These are phyloP conservation scores for Hypoxylon fuscum DNA, from an alignment of 495 filamentous ascomycete genomes.

Conservation along the genomic window DNA sequence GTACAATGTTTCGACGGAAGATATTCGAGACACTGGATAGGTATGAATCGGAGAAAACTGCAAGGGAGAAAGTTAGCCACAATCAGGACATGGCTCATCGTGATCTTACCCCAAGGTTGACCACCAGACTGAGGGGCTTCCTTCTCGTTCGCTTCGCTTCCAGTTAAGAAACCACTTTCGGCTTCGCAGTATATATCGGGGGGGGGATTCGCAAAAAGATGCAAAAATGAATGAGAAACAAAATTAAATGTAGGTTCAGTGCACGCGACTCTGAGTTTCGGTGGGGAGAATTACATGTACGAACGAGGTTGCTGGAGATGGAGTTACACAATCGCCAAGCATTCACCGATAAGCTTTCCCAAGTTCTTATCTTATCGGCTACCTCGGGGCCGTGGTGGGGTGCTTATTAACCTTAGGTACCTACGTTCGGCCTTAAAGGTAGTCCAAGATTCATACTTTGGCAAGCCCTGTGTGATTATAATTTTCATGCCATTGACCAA, in stretches of 20 bases:
- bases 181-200: constrained; percentile 5
- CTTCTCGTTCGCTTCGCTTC: constrained; percentile 15
- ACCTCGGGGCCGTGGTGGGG: constrained; percentile 8
- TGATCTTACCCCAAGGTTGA: not conserved
- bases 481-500: too few relatives aligned
- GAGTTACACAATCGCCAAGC: constrained; percentile 28
- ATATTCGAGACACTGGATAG: not conserved
- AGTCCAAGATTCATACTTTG: too few relatives aligned
- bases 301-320: constrained; percentile 14
- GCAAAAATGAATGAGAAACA: not conserved
- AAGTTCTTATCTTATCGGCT: constrained; percentile 35
- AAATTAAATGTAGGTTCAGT: not conserved
- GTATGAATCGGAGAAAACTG: not conserved
- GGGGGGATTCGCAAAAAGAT: too few relatives aligned
- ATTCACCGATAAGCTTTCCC: constrained; percentile 4
- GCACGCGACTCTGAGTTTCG: constrained; percentile 31
- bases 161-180: not conserved
- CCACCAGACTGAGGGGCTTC: constrained; percentile 10
- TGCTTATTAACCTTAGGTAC: too few relatives aligned
- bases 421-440: too few relatives aligned
- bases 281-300: constrained; percentile 18
- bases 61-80: constrained; percentile 16
- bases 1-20: too few relatives aligned
- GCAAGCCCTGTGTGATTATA: too few relatives aligned
- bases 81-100: not conserved